These are phyloP conservation scores for Kodamaea kakaduensis DNA, from an alignment of 805 yeast species.

Conservation along the genomic window DNA sequence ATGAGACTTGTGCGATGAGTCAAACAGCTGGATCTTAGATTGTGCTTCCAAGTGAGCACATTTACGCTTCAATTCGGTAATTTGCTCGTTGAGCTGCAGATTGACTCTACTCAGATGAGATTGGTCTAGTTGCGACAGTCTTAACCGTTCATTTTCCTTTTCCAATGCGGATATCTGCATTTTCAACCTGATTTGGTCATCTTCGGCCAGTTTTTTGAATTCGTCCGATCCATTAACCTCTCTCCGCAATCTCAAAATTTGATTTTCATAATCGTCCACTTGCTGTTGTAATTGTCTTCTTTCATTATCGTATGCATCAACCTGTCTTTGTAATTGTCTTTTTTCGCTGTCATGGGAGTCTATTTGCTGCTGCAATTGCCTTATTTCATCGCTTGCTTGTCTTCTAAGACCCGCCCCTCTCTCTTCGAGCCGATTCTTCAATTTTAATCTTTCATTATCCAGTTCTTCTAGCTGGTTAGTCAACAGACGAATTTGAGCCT, in stretches of 20 bases:
- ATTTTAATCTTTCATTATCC: too few species aligned
- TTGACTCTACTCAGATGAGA: neutral
- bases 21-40: neutral
- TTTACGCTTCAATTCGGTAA: neutral
- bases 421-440: too few species aligned
- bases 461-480: too few species aligned
- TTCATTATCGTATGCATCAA: too few species aligned
- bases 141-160: conserved; percentile 1
- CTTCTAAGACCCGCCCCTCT: too few species aligned
- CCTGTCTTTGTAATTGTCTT: too few species aligned
- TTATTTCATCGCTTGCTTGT: too few species aligned
- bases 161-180: neutral
- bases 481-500: too few species aligned
- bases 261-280: too few species aligned
- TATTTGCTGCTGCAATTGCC: too few species aligned
- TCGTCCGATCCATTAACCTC: conserved; percentile 2
- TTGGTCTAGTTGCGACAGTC: neutral
- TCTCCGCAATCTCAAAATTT: conserved; percentile 1
- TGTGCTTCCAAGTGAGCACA: conserved; percentile 1
- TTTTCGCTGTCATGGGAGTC: too few species aligned
- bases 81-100: neutral
- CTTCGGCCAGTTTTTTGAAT: conserved; percentile 1
- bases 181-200: neutral
- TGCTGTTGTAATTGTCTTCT: too few species aligned
- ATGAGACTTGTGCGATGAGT: neutral